Evolutionary conservation across 2,329 filamentous ascomycete genomes (phyloP).

Genomic region (Beauveria pseudobassiana): DNA sequence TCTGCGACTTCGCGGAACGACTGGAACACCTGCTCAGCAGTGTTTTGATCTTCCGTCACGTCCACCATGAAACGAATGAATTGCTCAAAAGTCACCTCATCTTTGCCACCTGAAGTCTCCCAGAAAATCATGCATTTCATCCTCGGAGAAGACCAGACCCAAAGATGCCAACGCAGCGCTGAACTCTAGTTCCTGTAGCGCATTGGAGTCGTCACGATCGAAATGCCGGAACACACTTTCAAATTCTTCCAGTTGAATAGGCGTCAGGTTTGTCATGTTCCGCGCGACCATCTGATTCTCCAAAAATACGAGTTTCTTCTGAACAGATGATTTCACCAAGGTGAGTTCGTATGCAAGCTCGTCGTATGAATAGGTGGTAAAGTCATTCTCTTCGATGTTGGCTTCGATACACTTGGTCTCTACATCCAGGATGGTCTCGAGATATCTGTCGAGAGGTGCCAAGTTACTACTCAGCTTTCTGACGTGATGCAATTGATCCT

Average conservation of each 20-base stretch:
- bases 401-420: slow-evolving; percentile 89
- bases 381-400: slow-evolving; percentile 99
- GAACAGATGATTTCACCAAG: slow-evolving; percentile 82
- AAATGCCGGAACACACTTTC: slow-evolving; percentile 98
- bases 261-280: slow-evolving; percentile 97
- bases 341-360: slow-evolving; percentile 90
- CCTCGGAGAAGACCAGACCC: slow-evolving; percentile 91
- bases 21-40: slow-evolving; percentile 96
- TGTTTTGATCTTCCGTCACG: slow-evolving; percentile 97
- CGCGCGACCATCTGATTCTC: slow-evolving; percentile 98
- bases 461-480: slow-evolving; percentile 78
- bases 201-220: slow-evolving; percentile 86
- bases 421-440: slow-evolving; percentile 77
- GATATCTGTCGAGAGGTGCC: slow-evolving; percentile 81
- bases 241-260: slow-evolving; percentile 96
- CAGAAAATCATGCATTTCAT: slow-evolving; percentile 97
- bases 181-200: slow-evolving; percentile 87
- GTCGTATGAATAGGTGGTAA: slow-evolving; percentile 98
- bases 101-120: slow-evolving; percentile 71
- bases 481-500: slow-evolving; percentile 87
- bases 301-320: slow-evolving; percentile 92
- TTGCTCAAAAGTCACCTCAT: slow-evolving; percentile 90
- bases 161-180: slow-evolving; percentile 91
- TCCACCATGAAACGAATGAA: slow-evolving; percentile 99
- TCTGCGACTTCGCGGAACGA: slow-evolving; percentile 96